phyloP scores from a whole-genome alignment of 163 green algal species.

The Volvox carteri region DNA sequence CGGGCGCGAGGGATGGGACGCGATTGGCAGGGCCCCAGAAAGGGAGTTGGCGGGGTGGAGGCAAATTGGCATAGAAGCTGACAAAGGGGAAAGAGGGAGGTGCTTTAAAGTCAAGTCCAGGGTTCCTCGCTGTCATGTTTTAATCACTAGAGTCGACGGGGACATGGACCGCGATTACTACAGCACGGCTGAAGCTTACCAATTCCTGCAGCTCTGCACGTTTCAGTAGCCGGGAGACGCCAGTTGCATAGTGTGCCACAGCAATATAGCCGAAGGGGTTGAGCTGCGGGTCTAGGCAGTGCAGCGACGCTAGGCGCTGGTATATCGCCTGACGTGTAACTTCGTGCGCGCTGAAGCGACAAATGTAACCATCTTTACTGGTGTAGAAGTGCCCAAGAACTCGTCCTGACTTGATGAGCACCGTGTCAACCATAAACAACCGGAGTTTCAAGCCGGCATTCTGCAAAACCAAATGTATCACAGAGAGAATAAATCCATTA shows the following conservation, averaged over 20 bases:
- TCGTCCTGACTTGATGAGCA: slow-evolving; percentile 47
- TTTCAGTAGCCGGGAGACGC: slow-evolving; percentile 62
- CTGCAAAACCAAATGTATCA: background rate
- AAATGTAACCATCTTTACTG: slow-evolving; percentile 51
- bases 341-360: slow-evolving; percentile 47
- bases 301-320: slow-evolving; percentile 45
- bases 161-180: too few species aligned
- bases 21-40: background rate
- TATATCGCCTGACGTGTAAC: slow-evolving; percentile 44
- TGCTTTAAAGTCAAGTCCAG: background rate
- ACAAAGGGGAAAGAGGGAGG: background rate
- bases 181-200: too few species aligned
- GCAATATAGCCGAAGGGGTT: slow-evolving; percentile 65
- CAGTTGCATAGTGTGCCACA: slow-evolving; percentile 57
- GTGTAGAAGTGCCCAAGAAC: slow-evolving; percentile 62
- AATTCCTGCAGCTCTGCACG: slow-evolving; percentile 61
- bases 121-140: too few species aligned
- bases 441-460: slow-evolving; percentile 55
- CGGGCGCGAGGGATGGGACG: background rate
- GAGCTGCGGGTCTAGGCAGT: slow-evolving; percentile 31
- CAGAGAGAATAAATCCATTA: background rate
- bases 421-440: slow-evolving; percentile 56
- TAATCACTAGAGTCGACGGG: too few species aligned
- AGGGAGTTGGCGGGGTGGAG: background rate
- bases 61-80: background rate